Evolutionary conservation across 129 eudicot genomes (phyloP), one percentile per base, ranked within the genome.

Genomic region (Mikania micrantha): DNA sequence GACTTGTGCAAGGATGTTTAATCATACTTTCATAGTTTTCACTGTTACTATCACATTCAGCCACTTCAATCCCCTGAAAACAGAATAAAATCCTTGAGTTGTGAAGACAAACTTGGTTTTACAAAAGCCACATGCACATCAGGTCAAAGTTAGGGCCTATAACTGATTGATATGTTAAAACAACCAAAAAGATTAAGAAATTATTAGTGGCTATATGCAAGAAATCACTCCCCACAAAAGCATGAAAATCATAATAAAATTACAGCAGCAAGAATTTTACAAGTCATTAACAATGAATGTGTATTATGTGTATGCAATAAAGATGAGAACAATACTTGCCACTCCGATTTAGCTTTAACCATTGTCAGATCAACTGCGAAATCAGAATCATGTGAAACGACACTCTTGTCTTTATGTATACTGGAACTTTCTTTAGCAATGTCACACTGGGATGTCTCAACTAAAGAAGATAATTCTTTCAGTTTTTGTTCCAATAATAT

Each of bases 401-500:
- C 50, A 48, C 39, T 68, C 20, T 80, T 70, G 60, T 79, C 80
- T 67, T 74, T 67, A 16, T 62, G 74, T 75, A 73, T 38, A 60
- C 20, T 49, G 11, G 63, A 60, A 70, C 76, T 79, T 24, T 67
- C 75, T 62, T 71, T 31, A 56, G 72, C 34, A 34, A 65, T 11
- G 49, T 76, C 85, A 73, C 24, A 61, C 59, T 81, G 72, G 7
- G 87, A 69, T 10, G 83, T 70, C 56, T 82, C 92, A 71, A 93
- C 81, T 73, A 67, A 85, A 73, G 72, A 75, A 60, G 92, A 53
- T 77, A 93, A 68, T 71, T 93, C 99, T 73, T 81, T 83, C 31
- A 93, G 88, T 75, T 93, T 93, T 49, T 93, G 88, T 76, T 93
- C 99, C 74, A 93, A 71, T 32, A 93, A 76, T 40, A 77, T 60